Base-by-base conservation (phyloP, 2,329 filamentous ascomycete genomes). In the Beauveria sp. region DNA sequence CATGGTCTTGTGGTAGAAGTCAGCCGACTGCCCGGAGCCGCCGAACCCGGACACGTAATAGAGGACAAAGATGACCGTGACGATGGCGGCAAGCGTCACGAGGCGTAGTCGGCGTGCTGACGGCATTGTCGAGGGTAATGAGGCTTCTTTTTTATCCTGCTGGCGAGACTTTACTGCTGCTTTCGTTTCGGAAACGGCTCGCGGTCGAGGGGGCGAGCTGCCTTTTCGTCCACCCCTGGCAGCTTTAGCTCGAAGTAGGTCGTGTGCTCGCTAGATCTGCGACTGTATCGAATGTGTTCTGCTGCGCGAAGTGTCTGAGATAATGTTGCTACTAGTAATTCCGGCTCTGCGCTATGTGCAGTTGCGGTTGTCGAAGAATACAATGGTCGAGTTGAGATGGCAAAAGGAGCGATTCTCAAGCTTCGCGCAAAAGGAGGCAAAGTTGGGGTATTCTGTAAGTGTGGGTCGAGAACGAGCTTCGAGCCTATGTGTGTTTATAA, bases 61-160 rank as follows among this genome's bases (percentile, higher is more conserved):
- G 66, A 96, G 78, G 59, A 88, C 76, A 51, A 87, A 80, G 66
- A 93, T 75, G 63, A 93, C 74, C 62, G 83, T 78, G 65, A 86
- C 79, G 66, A 92, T 67, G 61, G 86, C 79, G 61, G 87, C 78
- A 68, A 92, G 77, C 65, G 84, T 77, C 61, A 91, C 76, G 67
- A 88, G 77, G 70, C 87, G 86, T 68, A 91, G 70, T 67, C 90
- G 86, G 65, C 91, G 86, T 67, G 82, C 79, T 22, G 88, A 88
- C 68, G 85, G 84, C 88, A 91, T 91, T 62, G 62, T 14, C 69
- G 64, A 43, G 16, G 10, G 4, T 40, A 5, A 9, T 14, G 9
- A 2, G 20, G 10, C 9, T 40, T 10, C 1, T 12, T 44, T 12
- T 44, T 14, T 14, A 24, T 55, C 16, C 22, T n/a, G 6, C 5